Evolutionary conservation across 1,139 yeast genomes (phyloP).

Genomic region (Nakaseomyces delphensis): DNA sequence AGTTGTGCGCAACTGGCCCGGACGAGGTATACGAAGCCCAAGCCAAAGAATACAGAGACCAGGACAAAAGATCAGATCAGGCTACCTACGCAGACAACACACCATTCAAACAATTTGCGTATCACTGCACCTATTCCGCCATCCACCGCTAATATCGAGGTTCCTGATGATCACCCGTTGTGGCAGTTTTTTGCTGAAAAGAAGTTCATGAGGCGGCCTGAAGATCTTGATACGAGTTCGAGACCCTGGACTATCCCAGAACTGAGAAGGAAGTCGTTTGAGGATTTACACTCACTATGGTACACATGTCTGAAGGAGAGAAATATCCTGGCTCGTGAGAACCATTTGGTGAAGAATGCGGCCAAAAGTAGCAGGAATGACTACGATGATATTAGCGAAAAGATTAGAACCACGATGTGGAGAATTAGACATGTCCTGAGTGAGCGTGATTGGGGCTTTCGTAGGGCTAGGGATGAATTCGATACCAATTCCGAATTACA

Average conservation of each 20-base stretch:
- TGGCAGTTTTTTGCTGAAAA: constrained; percentile 84
- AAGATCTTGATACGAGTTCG: constrained; percentile 52
- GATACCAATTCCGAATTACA: constrained; percentile 16
- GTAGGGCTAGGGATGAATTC: constrained; percentile 47
- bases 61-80: constrained; percentile 14
- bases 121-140: constrained; percentile 86
- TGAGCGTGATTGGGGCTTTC: constrained; percentile 72
- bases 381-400: constrained; percentile 36
- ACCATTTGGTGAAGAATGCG: constrained; percentile 39
- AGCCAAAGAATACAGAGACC: constrained; percentile 17
- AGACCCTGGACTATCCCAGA: constrained; percentile 86
- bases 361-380: constrained; percentile 34
- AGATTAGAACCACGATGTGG: constrained; percentile 53
- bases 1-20: constrained; percentile 15
- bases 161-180: constrained; percentile 80
- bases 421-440: constrained; percentile 78
- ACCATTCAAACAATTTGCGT: constrained; percentile 32
- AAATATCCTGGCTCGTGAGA: constrained; percentile 71
- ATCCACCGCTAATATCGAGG: constrained; percentile 59
- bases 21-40: constrained; percentile 26
- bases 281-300: constrained; percentile 89
- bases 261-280: constrained; percentile 81
- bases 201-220: constrained; percentile 49
- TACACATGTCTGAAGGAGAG: constrained; percentile 76
- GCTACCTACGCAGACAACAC: constrained; percentile 24